Evolutionary conservation across 345 rosid genomes (phyloP).

Genomic region (Gossypium australe): DNA sequence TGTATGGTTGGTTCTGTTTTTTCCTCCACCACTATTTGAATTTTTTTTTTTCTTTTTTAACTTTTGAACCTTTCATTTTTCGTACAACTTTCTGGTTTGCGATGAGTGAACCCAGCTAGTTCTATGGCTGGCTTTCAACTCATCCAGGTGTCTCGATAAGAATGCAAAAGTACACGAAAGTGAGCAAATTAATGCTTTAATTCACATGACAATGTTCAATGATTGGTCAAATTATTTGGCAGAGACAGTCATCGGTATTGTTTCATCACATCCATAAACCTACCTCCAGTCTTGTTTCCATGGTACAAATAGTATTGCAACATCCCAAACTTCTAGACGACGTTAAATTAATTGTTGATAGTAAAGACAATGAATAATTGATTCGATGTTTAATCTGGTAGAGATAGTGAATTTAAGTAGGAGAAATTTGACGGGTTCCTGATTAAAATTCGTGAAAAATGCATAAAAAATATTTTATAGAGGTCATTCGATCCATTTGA

Average conservation of each 20-base stretch:
- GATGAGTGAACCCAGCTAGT: not conserved
- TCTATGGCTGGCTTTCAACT: not conserved
- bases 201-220: not conserved
- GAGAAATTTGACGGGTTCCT: no score
- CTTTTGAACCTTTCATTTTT: conserved; percentile 7
- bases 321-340: not conserved
- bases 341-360: not conserved
- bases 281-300: not conserved
- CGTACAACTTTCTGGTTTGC: not conserved
- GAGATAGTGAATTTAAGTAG: no score
- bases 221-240: not conserved
- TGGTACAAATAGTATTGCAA: not conserved
- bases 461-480: no score
- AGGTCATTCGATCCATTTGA: no score
- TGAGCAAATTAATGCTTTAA: not conserved
- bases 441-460: no score
- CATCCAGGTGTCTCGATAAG: conserved; percentile 12
- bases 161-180: not conserved
- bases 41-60: not conserved
- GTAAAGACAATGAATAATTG: no score
- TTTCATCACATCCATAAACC: not conserved
- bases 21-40: not conserved
- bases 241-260: no score
- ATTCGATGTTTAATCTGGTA: no score
- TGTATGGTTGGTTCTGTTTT: not conserved